Evolutionary conservation across 441 rosid species (phyloP).

Genomic region (Adansonia gregorii): DNA sequence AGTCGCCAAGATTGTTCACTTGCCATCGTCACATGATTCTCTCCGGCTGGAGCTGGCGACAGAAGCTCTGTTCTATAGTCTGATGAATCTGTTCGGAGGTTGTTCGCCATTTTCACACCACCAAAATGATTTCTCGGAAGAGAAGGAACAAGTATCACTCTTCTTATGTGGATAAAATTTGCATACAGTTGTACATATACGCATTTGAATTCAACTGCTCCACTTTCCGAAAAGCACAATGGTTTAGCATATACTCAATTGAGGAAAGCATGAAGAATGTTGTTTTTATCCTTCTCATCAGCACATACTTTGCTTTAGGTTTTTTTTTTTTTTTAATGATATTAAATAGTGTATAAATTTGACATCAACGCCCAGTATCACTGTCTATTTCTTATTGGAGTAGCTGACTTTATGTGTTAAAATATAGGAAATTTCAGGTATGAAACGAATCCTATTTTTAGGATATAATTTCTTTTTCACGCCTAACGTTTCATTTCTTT

Average conservation of each 20-base stretch:
- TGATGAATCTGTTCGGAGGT: conserved; percentile 11
- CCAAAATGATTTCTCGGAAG: not conserved
- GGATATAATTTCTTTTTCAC: conserved; percentile 11
- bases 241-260: not conserved
- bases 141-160: not conserved
- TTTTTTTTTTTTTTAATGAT: not conserved
- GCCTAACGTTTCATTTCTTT: not conserved
- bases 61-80: conserved; percentile 46
- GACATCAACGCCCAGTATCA: not conserved
- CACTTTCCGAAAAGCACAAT: conserved; percentile 2
- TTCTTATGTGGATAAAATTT: not conserved
- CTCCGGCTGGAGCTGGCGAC: conserved; percentile 40
- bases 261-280: conserved; percentile 31
- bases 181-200: not conserved
- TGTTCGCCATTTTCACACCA: conserved; percentile 25
- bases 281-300: not conserved
- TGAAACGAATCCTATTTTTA: conserved; percentile 24
- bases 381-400: not conserved
- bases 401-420: conserved; percentile 1
- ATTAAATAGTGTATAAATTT: not conserved
- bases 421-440: not conserved
- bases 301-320: not conserved
- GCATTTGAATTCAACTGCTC: conserved; percentile 5
- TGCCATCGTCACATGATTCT: conserved; percentile 6
- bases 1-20: conserved; percentile 52